These are phyloP conservation scores for Leccinum variicolor DNA, from an alignment of 768 basidiomycete species.

Conservation along the genomic window DNA sequence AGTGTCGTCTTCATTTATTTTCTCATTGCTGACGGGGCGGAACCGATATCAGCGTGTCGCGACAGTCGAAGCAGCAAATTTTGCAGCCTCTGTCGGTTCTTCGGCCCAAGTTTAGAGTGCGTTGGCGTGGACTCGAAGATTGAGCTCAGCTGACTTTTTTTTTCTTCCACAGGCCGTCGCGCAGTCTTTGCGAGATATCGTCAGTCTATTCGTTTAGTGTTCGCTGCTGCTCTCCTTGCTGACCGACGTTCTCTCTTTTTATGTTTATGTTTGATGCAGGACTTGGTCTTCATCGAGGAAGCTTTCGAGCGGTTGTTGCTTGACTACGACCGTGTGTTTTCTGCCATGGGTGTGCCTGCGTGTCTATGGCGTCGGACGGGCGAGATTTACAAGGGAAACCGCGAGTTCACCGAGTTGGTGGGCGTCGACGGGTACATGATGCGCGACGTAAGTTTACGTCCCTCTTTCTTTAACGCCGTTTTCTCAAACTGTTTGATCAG, in stretches of 20 bases:
- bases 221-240: not conserved
- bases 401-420: slow-evolving; percentile 90
- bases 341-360: slow-evolving; percentile 95
- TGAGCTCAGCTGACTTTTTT: not conserved
- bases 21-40: slow-evolving; percentile 52
- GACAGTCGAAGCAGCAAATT: slow-evolving; percentile 89
- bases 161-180: not conserved
- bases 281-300: slow-evolving; percentile 97
- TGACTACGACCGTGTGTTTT: slow-evolving; percentile 92
- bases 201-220: not conserved
- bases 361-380: slow-evolving; percentile 97
- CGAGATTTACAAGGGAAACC: slow-evolving; percentile 98
- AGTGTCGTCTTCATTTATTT: slow-evolving; percentile 14
- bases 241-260: not conserved
- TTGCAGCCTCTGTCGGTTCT: slow-evolving; percentile 72
- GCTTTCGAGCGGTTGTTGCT: slow-evolving; percentile 93
- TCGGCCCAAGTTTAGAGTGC: not conserved
- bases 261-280: slow-evolving; percentile 39
- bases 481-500: slow-evolving; percentile 30
- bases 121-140: not conserved
- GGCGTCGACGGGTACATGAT: slow-evolving; percentile 85
- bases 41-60: slow-evolving; percentile 60
- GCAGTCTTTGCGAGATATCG: not conserved
- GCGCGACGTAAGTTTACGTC: slow-evolving; percentile 63
- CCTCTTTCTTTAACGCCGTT: not conserved